A percentile compares a stretch with the other conserved stretches of the same genome.
Conservation (phyloP, 1,139 yeast genomes). For the Saccharomycopsis hybrid region DNA sequence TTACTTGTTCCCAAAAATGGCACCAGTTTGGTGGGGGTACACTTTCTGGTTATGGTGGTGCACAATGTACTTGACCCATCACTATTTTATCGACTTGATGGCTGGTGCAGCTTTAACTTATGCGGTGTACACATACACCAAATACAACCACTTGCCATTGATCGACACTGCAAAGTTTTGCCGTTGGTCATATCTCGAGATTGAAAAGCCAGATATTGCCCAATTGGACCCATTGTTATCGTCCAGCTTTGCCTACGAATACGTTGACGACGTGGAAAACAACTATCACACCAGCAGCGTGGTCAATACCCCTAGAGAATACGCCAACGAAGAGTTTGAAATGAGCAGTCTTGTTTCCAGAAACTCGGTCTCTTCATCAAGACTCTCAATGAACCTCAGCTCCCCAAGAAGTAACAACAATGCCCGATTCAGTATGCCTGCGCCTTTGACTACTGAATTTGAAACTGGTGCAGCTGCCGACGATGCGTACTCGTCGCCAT, state of each 20-base stretch:
- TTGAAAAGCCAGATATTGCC: constrained; percentile 29
- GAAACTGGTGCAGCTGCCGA: background rate
- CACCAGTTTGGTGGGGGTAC: constrained; percentile 62
- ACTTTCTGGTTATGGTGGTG: constrained; percentile 97
- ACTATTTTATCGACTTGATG: constrained; percentile 84
- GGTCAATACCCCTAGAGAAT: background rate
- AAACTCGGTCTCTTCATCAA: constrained; percentile 10
- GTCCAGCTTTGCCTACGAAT: constrained; percentile 6
- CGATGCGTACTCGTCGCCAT: constrained; percentile 3
- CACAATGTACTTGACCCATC: constrained; percentile 95
- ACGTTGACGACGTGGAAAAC: constrained; percentile 10
- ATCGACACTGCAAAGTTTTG: constrained; percentile 57
- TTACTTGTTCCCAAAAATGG: constrained; percentile 69
- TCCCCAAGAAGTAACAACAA: constrained; percentile 1
- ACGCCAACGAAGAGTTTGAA: constrained; percentile 16
- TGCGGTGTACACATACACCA: constrained; percentile 64
- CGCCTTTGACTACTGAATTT: background rate
- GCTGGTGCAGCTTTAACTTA: constrained; percentile 82
- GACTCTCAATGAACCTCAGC: constrained; percentile 4
- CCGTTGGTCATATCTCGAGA: constrained; percentile 70
- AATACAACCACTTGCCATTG: constrained; percentile 69
- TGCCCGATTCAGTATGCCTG: too few relatives aligned
- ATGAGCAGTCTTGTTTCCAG: constrained; percentile 17
- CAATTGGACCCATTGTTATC: constrained; percentile 31
- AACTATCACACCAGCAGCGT: constrained; percentile 1